Base-by-base conservation (phyloP, 345 rosid genomes). In the Populus ilicifolia region DNA sequence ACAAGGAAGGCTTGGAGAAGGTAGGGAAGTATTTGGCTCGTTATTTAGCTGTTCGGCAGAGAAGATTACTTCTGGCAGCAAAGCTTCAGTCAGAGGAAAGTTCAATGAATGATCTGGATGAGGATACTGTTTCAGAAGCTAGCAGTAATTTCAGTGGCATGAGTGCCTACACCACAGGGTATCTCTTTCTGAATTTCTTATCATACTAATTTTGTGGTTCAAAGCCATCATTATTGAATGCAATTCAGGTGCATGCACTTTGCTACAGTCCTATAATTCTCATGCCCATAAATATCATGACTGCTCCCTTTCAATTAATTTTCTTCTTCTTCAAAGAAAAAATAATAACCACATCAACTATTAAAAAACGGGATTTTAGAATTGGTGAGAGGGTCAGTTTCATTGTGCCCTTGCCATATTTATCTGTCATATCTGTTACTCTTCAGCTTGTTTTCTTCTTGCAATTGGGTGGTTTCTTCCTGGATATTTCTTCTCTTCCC, bases 151-250 rank as follows among this genome's bases (percentile, higher is more conserved):
- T 92, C 81, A 93, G 97, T 82, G 97, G 97, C 84, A 96, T 96
- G 98, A 96, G 99, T 82, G 97, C 89, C 83, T 93, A 93, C 80
- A 91, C 97, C 48, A 87, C 86, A 23, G 94, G 99, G 99, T 92
- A 91, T 66, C 59, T 35, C 23, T 74, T 74, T 70, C 63, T 48
- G 35, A 12, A n/a, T 48, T n/a, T 21, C 73, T 59, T 75, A 44
- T 74, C 62, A 4, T 71, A 18, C 8, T 52, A n/a, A 9, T 52
- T 67, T 43, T 25, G 14, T 5, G 35, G 23, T 70, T 75, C 21
- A 21, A 11, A 62, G 43, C 36, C 66, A 5, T 23, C 5, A 67
- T 35, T 35, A 17, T 23, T 11, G n/a, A 9, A 33, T 14, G 59
- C 20, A 43, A 56, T 16, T 9, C 13, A 18, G 3, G 29, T 18